phyloP scores from a whole-genome alignment of 2,329 filamentous ascomycete species.

The Aspergillus brunneoviolaceus region DNA sequence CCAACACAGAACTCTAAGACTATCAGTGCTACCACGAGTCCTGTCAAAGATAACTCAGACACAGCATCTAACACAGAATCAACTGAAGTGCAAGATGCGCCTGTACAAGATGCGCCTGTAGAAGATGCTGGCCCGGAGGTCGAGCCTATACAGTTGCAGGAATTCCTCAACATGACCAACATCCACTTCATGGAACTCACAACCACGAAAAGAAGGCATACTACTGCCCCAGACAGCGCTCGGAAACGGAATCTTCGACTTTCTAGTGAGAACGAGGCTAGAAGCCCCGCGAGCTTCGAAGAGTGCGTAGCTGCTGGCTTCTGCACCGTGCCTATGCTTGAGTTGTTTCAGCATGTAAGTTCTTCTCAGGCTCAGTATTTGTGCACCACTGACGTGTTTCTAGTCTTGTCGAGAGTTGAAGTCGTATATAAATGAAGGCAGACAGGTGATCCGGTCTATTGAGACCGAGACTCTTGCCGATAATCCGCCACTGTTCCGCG shows the following conservation, averaged over 20 bases:
- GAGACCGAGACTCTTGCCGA: slow-evolving; percentile 85
- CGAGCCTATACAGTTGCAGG: slow-evolving; percentile 76
- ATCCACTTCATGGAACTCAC: slow-evolving; percentile 98
- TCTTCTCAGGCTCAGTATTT: not conserved
- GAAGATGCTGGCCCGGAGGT: slow-evolving; percentile 49
- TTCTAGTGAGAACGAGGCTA: slow-evolving; percentile 25
- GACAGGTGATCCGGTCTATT: slow-evolving; percentile 84
- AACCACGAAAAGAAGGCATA: slow-evolving; percentile 91
- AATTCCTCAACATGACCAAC: slow-evolving; percentile 91
- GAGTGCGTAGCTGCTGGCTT: slow-evolving; percentile 83
- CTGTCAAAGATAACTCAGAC: slow-evolving; percentile 26
- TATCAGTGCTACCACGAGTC: slow-evolving; percentile 43
- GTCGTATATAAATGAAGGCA: slow-evolving; percentile 91
- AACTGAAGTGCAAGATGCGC: slow-evolving; percentile 48
- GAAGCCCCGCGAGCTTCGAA: slow-evolving; percentile 55
- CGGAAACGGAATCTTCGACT: slow-evolving; percentile 30
- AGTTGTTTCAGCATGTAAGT: slow-evolving; percentile 84
- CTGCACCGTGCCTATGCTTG: slow-evolving; percentile 88
- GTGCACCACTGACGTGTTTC: slow-evolving; percentile 27
- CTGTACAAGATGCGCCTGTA: slow-evolving; percentile 41
- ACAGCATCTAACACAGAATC: slow-evolving; percentile 41
- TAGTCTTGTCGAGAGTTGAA: slow-evolving; percentile 89
- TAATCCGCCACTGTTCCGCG: slow-evolving; percentile 85
- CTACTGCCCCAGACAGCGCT: slow-evolving; percentile 60
- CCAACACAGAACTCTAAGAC: slow-evolving; percentile 47